Base-by-base conservation (phyloP, 805 yeast species). In the Wickerhamiella nectarea region DNA sequence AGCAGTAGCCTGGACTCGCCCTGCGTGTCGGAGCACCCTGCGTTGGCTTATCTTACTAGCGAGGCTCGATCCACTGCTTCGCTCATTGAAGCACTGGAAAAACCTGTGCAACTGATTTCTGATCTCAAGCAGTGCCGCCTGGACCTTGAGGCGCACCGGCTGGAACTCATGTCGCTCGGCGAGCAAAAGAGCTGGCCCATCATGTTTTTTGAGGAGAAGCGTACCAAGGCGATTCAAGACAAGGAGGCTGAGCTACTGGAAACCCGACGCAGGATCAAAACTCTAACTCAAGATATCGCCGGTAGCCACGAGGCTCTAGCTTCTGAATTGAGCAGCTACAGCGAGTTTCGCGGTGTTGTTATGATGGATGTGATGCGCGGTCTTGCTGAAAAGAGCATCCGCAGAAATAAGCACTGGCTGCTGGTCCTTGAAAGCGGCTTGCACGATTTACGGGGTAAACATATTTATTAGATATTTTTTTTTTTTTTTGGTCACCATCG, bases 231-330 rank as follows among this genome's bases (percentile, higher is more conserved):
- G 9, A 53, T 60, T 14, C 51, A 51, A n/a, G 52, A 44, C 10
- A 47, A 54, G 15, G 59, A 57, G 33, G 55, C 51, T n/a, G 48
- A 49, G 10, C 56, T 65, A n/a, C 51, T 53, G 15, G 42, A 46
- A 6, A 46, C 58, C 3, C 55, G 58, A 34, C 48, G 48, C n/a
- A 56, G 52, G 25, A 56, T 63, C 33, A 43, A 48, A 11, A 42
- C 55, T 12, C 45, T 63, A 12, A 59, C 62, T 29, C 46, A 49
- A 17, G 59, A 56, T 34, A 53, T 66, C 18, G 46, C 55, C 34
- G 53, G 53, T n/a, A 50, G 61, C 2, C 69, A 66, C 41, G 54
- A 54, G 18, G 43, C 57, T 2, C 48, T 65, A 6, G 69, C 69
- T 1, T 50, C 56, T 7, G 69, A 65, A 48, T 55, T 65, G 9